A percentile compares a stretch with the other conserved stretches of the same genome.
phyloP scores from a whole-genome alignment of 208 protist species.

The Leishmania braziliensis region DNA sequence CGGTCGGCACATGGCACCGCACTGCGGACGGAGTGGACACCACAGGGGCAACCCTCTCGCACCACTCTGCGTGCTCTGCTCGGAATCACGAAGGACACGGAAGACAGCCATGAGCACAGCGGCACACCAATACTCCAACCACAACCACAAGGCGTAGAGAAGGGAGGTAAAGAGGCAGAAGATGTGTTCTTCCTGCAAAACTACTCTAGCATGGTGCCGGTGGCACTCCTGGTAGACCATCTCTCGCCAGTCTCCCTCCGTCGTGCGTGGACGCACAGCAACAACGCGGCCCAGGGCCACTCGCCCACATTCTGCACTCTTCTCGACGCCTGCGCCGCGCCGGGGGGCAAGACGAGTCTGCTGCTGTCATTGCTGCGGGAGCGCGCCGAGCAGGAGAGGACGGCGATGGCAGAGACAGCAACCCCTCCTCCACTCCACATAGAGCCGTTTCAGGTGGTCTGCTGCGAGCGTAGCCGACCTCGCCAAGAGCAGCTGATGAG shows the following conservation, averaged over 20 bases:
- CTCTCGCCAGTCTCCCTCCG: constrained; percentile 3
- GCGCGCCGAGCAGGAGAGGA: constrained; percentile 17
- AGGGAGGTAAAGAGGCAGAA: background rate
- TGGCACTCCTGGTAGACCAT: constrained; percentile 61
- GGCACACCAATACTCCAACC: background rate
- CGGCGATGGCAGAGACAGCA: constrained; percentile 20
- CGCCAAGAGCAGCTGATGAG: constrained; percentile 40
- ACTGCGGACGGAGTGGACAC: constrained; percentile 41
- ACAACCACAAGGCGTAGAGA: background rate
- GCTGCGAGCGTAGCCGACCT: constrained; percentile 55
- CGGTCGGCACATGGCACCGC: constrained; percentile 28
- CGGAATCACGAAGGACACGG: background rate
- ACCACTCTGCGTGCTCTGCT: constrained; percentile 22
- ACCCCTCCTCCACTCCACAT: background rate
- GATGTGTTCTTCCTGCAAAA: constrained; percentile 74
- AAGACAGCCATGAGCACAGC: background rate
- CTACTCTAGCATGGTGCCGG: constrained; percentile 76
- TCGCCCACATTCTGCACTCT: constrained; percentile 25
- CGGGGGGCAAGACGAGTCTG: constrained; percentile 93
- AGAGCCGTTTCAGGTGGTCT: constrained; percentile 30
- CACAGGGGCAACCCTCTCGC: constrained; percentile 45
- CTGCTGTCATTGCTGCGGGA: constrained; percentile 58
- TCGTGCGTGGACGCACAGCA: background rate
- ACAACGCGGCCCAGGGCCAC: constrained; percentile 1
- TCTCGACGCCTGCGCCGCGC: constrained; percentile 93